A percentile compares a stretch with the other conserved stretches of the same genome.
Evolutionary conservation across 148 eudicot species (phyloP).

Genomic region (Rhododendron vialii): DNA sequence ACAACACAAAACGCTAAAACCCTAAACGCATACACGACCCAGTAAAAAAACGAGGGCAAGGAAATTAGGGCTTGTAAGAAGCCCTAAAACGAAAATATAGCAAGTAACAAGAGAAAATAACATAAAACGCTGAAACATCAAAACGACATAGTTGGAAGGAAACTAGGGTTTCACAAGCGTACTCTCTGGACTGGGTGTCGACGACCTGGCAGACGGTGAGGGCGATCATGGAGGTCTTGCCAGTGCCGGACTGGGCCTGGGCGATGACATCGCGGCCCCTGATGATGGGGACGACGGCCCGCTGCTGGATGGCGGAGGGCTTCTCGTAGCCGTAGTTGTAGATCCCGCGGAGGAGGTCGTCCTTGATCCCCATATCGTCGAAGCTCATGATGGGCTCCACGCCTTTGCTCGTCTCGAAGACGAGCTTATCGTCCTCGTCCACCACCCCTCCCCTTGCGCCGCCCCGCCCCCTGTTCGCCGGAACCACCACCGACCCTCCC

Average conservation of each 20-base stretch:
- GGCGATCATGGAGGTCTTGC: slow-evolving; percentile 91
- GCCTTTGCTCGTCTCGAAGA: slow-evolving; percentile 69
- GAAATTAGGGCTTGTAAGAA: no score
- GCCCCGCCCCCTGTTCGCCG: slow-evolving; percentile 39
- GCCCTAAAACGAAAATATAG: no score
- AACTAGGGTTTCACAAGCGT: slow-evolving; percentile 21
- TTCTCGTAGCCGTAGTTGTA: slow-evolving; percentile 78
- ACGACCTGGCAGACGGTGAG: slow-evolving; percentile 84
- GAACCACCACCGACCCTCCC: slow-evolving; percentile 38
- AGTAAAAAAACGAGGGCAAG: no score
- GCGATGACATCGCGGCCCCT: slow-evolving; percentile 91
- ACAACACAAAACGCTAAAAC: background rate
- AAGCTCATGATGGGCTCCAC: slow-evolving; percentile 66
- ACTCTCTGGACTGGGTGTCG: slow-evolving; percentile 72
- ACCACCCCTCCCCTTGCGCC: slow-evolving; percentile 10
- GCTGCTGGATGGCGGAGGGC: slow-evolving; percentile 92
- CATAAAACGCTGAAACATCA: background rate
- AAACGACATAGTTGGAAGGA: background rate
- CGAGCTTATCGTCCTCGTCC: slow-evolving; percentile 59
- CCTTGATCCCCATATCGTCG: slow-evolving; percentile 84
- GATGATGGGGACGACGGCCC: slow-evolving; percentile 77
- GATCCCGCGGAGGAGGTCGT: slow-evolving; percentile 68
- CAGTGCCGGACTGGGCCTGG: slow-evolving; percentile 97
- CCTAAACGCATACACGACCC: background rate
- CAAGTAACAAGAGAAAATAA: background rate